Evolutionary conservation across 306 rosid species (phyloP), one percentile per base, ranked within the genome.

Genomic region (Trifolium fragiferum): DNA sequence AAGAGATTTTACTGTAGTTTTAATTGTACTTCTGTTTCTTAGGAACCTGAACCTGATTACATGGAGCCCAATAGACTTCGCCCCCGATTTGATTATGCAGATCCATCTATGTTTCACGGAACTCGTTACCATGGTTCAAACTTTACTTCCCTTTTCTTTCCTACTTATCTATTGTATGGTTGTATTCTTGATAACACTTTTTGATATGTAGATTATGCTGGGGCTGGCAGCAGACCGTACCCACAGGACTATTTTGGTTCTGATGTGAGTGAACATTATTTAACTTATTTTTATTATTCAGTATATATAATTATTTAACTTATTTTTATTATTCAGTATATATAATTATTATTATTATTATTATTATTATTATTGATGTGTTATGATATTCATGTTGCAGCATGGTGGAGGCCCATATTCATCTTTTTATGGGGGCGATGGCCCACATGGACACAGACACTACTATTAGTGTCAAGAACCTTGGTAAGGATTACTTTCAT

Each of bases 1-100:
- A n/a, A n/a, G n/a, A n/a, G n/a, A n/a, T n/a, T n/a, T n/a, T n/a
- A n/a, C n/a, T n/a, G n/a, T n/a, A 35, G 12, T 81, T 80, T 66
- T 37, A 41, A 54, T 50, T 80, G 15, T 78, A 43, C 60, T 49
- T 73, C 19, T 54, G 37, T 64, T 75, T 46, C 74, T 67, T 67
- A 91, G 97, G 95, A 89, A 25, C 89, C 82, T 66, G 93, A 85
- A 53, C 89, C 89, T 80, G 91, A 82, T 77, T 79, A 82, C 76
- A 80, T 81, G 81, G 96, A 87, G 61, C 90, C 96, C 43, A 75
- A 27, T 66, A 80, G 90, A 79, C n/a, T 71, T 60, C 93, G 91
- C 60, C 93, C 88, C 2, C 86, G 91, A 75, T 75, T 89, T 83
- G 92, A 88, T 78, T 86, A 82, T 74, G 53, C 86, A 50, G 86